Base-by-base conservation (phyloP, 768 basidiomycete species). In the Solioccasus polychromus region DNA sequence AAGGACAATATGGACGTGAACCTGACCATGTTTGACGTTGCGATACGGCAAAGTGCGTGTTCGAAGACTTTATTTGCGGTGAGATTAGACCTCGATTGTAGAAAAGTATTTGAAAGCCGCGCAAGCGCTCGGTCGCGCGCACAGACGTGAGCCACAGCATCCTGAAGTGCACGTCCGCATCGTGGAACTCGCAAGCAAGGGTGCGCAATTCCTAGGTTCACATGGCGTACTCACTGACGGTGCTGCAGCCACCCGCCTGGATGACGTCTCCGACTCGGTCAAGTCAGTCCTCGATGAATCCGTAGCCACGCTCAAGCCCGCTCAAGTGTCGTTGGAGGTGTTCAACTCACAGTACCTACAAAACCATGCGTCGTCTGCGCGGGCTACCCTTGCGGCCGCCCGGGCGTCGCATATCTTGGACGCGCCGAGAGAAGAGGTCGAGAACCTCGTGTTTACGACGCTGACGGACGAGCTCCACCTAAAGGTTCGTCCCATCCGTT, bases 101-200 rank as follows among this genome's bases (percentile, higher is more conserved):
- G 93, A 81, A 60, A 90, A 91, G 63, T 80, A 83, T 48, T 68
- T 94, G 28, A 88, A 91, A 55, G 93, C 93, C 0, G 63, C 81
- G 4, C 74, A 75, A 53, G 88, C 87, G 0, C 75, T 97, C 4
- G 71, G 69, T 10, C 70, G 66, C 5, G 88, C 85, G 0, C 70
- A 71, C 15, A 58, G 69, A 3, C 51, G 91, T 10, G 73, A 81
- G 42, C 50, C 77, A 0, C 68, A 79, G 14, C 61, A 83, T 45
- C 78, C 92, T 1, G 79, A 83, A 42, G 67, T 95, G 18, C 90
- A 94, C 57, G 53, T 82, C 15, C 80, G 90, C 26, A 63, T 85
- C 31, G 72, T 86, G 4, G 77, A 92, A 57, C 73, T 91, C 61
- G 73, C 76, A 22, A 70, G 68, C 52, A 66, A 64, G 58, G 71